A percentile compares a stretch with the other conserved stretches of the same genome.
These are phyloP conservation scores for Boletus subparvulus DNA, from an alignment of 768 basidiomycete genomes.

Conservation along the genomic window DNA sequence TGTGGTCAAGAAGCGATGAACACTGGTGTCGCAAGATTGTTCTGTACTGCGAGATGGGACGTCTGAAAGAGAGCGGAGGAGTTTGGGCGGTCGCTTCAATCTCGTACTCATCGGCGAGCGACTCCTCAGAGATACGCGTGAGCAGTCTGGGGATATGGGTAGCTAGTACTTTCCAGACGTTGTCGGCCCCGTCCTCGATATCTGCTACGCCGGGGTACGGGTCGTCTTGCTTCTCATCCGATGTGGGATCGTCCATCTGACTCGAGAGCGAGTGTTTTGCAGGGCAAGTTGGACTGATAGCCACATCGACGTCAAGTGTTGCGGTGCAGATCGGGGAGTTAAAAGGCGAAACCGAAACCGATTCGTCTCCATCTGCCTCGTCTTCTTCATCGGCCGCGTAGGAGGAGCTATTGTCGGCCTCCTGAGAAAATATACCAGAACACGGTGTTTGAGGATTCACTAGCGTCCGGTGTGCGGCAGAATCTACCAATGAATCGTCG, in stretches of 20 bases:
- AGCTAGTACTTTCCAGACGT: constrained; percentile 2
- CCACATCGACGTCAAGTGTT: neutral
- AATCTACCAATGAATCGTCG: constrained; percentile 5
- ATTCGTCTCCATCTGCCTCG: neutral
- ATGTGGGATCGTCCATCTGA: neutral
- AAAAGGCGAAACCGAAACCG: neutral
- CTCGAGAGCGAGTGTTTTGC: neutral
- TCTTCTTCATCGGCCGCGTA: constrained; percentile 10
- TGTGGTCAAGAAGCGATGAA: neutral
- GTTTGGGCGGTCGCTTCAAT: neutral
- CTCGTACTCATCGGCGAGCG: constrained; percentile 2
- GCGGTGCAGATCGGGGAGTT: neutral
- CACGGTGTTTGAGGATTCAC: neutral
- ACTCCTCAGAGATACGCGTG: constrained; percentile 8
- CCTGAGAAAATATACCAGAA: neutral
- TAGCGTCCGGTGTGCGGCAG: neutral
- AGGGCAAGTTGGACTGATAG: neutral
- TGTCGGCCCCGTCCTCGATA: neutral
- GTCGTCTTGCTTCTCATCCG: neutral
- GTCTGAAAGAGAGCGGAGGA: constrained; percentile 6
- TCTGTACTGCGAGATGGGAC: neutral
- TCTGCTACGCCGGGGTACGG: neutral
- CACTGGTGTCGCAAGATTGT: neutral
- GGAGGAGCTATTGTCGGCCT: neutral
- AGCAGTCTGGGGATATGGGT: constrained; percentile 3